A percentile compares a stretch with the other conserved stretches of the same genome.
phyloP scores from a whole-genome alignment of 176 grass and related monocot species.

The Triticum monococcum region DNA sequence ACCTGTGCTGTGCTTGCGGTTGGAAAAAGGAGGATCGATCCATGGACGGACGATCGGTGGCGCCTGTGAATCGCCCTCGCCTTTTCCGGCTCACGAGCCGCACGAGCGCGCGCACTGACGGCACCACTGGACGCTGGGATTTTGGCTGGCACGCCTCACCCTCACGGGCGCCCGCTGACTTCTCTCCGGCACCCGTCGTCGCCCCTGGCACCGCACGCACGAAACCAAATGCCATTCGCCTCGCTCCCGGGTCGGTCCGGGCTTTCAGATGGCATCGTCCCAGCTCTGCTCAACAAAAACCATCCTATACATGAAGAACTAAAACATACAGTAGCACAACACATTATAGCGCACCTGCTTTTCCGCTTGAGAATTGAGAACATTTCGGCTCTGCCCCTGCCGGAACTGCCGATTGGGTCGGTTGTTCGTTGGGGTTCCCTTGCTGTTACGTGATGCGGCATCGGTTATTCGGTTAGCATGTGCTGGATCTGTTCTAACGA shows the following conservation, averaged over 20 bases:
- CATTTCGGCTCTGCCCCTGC: too few species aligned
- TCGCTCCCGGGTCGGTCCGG: too few species aligned
- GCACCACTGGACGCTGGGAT: background rate
- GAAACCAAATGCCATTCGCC: too few species aligned
- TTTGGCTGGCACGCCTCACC: background rate
- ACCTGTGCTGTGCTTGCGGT: background rate
- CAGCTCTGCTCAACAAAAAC: too few species aligned
- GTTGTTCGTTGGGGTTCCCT: too few species aligned
- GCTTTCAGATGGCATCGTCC: too few species aligned
- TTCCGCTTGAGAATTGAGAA: too few species aligned
- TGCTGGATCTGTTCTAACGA: background rate
- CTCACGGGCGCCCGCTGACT: background rate
- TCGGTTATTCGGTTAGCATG: background rate
- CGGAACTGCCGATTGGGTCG: too few species aligned
- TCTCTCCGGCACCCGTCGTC: background rate
- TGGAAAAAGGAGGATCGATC: background rate
- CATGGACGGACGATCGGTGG: background rate
- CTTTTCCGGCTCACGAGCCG: background rate
- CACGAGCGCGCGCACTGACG: conserved; percentile 1
- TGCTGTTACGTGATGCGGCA: background rate
- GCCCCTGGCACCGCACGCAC: too few species aligned
- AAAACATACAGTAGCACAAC: too few species aligned
- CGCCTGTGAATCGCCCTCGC: background rate
- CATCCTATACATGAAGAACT: too few species aligned
- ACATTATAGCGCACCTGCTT: too few species aligned